A percentile compares a stretch with the other conserved stretches of the same genome.
phyloP scores from a whole-genome alignment of 2,329 filamentous ascomycete species.

The Fusarium tuaranense region DNA sequence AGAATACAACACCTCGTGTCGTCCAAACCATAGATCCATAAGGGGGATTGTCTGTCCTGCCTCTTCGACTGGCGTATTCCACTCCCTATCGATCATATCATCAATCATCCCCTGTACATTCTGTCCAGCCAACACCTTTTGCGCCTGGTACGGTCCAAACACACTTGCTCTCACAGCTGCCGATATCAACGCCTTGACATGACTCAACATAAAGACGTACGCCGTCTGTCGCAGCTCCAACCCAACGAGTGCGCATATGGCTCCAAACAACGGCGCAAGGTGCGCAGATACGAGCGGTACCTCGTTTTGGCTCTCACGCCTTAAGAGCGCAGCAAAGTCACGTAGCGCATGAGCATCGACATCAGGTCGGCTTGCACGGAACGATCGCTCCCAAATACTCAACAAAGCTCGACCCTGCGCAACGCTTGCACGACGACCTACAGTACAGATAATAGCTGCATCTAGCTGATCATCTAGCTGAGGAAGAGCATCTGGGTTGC shows the following conservation, averaged over 20 bases:
- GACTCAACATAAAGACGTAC: slow-evolving; percentile 81
- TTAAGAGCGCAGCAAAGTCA: slow-evolving; percentile 53
- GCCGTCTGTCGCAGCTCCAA: slow-evolving; percentile 72
- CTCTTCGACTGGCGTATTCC: slow-evolving; percentile 69
- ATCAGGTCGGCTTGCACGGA: slow-evolving; percentile 56
- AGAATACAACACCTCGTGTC: slow-evolving; percentile 86
- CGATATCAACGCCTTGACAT: slow-evolving; percentile 80
- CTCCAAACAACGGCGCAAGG: slow-evolving; percentile 77
- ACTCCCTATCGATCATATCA: slow-evolving; percentile 69
- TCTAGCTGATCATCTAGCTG: slow-evolving; percentile 81
- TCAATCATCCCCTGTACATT: slow-evolving; percentile 69
- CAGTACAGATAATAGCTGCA: slow-evolving; percentile 81
- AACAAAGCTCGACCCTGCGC: slow-evolving; percentile 82
- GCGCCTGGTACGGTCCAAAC: slow-evolving; percentile 84
- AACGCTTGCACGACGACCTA: slow-evolving; percentile 79
- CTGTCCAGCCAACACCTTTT: slow-evolving; percentile 74
- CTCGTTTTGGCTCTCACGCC: slow-evolving; percentile 43
- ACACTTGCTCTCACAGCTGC: slow-evolving; percentile 82
- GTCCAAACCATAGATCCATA: slow-evolving; percentile 85
- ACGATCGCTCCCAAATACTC: slow-evolving; percentile 80
- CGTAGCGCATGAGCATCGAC: slow-evolving; percentile 47
- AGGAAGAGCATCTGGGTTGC: slow-evolving; percentile 62
- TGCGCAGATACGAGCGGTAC: slow-evolving; percentile 69
- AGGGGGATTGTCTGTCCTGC: slow-evolving; percentile 81
- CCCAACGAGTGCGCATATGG: slow-evolving; percentile 71